Evolutionary conservation across 106 monocot genomes (phyloP), one percentile per base, ranked within the genome.

Genomic region (Allium cepa): DNA sequence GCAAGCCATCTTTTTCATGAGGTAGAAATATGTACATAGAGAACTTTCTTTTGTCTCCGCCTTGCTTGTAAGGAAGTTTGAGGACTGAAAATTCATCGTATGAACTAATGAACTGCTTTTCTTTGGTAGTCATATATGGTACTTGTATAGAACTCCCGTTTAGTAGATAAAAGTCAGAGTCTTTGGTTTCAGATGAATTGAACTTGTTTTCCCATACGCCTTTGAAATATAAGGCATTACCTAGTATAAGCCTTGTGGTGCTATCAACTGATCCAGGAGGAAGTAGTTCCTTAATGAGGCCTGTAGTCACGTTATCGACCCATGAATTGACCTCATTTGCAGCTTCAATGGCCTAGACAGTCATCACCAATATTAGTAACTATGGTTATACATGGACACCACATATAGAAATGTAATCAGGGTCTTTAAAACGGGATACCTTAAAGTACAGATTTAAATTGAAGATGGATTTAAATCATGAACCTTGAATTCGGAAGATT

Each of bases 191-290:
- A 26, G 80, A 77, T 28, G 78, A 57, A 71, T 85, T 81, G 67
- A 94, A 87, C 46, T 84, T 87, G 46, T 82, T 71, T 10, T 75
- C 59, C 94, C 94, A 94, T 7, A 60, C 71, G 60, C 90, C 94
- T 69, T 94, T 94, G 72, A 90, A 94, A 72, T 94, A 94, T 0
- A 94, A 74, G n/a, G 87, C 90, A 80, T 94, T 94, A 15, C 67
- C 82, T 10, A 94, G 58, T 10, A 94, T 70, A 52, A 94, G 74
- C 26, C 84, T 83, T 3, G 90, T 87, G 47, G 9, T 69, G 10
- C 26, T 9, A 49, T 90, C 65, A 47, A 90, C 84, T 47, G 94
- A 84, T 26, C 77, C 82, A 48, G 77, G 7, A 47, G 83, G 82
- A 64, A 94, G 87, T 61, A 94, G 73, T 17, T 85, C 85, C 15